Conservation (phyloP, 1,284 basidiomycete genomes). For the Megacollybia platyphylla region DNA sequence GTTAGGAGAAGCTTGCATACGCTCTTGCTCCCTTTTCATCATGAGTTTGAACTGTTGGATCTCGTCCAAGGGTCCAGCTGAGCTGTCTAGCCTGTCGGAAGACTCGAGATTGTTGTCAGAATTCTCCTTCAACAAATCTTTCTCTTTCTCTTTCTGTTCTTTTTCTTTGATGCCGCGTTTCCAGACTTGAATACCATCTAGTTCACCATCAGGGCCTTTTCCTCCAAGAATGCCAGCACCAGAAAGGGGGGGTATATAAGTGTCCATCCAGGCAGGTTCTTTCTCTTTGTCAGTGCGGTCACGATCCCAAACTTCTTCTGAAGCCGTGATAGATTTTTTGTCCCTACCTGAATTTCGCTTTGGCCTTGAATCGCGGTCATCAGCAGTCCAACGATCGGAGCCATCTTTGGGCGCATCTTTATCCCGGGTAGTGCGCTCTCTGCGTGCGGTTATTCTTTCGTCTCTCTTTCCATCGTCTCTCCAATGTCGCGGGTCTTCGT, state of each 20-base stretch:
- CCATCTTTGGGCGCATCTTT: slow-evolving; percentile 29
- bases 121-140: slow-evolving; percentile 8
- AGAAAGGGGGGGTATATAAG: slow-evolving; percentile 57
- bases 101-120: not conserved
- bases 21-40: slow-evolving; percentile 75
- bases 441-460: slow-evolving; percentile 50
- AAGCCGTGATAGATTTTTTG: slow-evolving; percentile 27
- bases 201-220: slow-evolving; percentile 45
- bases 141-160: slow-evolving; percentile 28
- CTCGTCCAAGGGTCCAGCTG: slow-evolving; percentile 51
- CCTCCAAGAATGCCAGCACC: slow-evolving; percentile 51
- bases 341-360: slow-evolving; percentile 51
- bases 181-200: slow-evolving; percentile 84
- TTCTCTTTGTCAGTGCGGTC: slow-evolving; percentile 60
- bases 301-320: slow-evolving; percentile 42
- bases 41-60: slow-evolving; percentile 78
- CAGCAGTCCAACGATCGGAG: slow-evolving; percentile 40
- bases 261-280: slow-evolving; percentile 87
- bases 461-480: slow-evolving; percentile 70
- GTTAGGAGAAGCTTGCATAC: slow-evolving; percentile 21
- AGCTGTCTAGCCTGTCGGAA: slow-evolving; percentile 12
- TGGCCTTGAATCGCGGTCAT: slow-evolving; percentile 50
- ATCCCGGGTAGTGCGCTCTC: slow-evolving; percentile 31
- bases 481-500: slow-evolving; percentile 58
- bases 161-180: slow-evolving; percentile 81